Percentiles rank a stretch among this genome's conserved stretches.
These are phyloP conservation scores for Meyerozyma elateridarum DNA, from an alignment of 1,139 yeast species.

Conservation along the genomic window DNA sequence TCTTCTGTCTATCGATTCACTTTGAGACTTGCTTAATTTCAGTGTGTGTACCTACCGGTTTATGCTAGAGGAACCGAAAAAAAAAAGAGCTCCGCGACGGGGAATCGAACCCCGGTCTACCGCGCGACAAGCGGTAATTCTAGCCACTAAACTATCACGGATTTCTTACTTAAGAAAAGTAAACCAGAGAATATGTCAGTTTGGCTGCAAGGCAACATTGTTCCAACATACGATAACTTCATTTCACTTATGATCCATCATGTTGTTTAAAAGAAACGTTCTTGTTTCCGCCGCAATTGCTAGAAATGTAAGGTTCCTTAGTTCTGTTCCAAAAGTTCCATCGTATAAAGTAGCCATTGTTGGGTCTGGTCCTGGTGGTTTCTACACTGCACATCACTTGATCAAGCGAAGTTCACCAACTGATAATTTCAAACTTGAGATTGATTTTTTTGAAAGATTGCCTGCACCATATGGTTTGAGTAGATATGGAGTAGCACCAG, in stretches of 20 bases:
- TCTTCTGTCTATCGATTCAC: no score
- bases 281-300: no score
- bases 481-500: slow-evolving; percentile 98
- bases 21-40: no score
- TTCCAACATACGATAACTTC: no score
- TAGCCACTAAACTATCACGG: slow-evolving; percentile 48
- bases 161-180: no score
- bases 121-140: slow-evolving; percentile 52
- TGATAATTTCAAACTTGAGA: slow-evolving; percentile 37
- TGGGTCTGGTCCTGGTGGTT: slow-evolving; percentile 97
- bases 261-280: neutral
- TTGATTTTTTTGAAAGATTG: slow-evolving; percentile 70
- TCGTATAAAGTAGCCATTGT: slow-evolving; percentile 54
- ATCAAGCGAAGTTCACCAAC: slow-evolving; percentile 41
- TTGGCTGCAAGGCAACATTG: no score
- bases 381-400: slow-evolving; percentile 79
- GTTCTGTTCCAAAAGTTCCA: neutral
- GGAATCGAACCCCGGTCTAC: slow-evolving; percentile 70
- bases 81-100: slow-evolving; percentile 52
- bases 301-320: neutral
- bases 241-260: no score
- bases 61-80: neutral
- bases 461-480: slow-evolving; percentile 93
- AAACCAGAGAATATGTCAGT: no score
- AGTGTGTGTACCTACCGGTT: slow-evolving; percentile 1